These are phyloP conservation scores for Pulveroboletus ravenelii DNA, from an alignment of 768 basidiomycete genomes.

Conservation along the genomic window DNA sequence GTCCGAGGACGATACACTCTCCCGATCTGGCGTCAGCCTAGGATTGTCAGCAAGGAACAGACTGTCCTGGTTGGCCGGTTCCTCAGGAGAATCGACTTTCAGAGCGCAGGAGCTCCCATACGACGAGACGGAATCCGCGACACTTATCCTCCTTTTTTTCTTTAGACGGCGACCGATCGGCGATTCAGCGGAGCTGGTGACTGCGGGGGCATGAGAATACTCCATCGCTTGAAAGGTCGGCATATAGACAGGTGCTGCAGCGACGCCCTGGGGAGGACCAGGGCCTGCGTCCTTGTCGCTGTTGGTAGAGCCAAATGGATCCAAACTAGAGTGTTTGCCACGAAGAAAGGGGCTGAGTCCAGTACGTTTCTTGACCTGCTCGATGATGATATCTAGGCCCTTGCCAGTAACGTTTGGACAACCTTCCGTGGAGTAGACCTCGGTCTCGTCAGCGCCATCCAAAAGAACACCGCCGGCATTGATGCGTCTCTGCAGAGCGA, in stretches of 20 bases:
- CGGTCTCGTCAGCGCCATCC: conserved; percentile 22
- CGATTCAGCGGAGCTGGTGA: conserved; percentile 29
- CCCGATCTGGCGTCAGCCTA: conserved; percentile 31
- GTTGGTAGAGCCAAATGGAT: conserved; percentile 42
- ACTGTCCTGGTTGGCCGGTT: conserved; percentile 14
- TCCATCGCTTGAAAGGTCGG: conserved; percentile 39
- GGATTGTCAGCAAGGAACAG: conserved; percentile 26
- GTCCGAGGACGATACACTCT: conserved; percentile 31
- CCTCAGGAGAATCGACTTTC: conserved; percentile 24
- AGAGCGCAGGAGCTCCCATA: conserved; percentile 28
- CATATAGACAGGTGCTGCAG: conserved; percentile 35
- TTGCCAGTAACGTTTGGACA: conserved; percentile 43
- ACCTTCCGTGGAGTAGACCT: conserved; percentile 27
- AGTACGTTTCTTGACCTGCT: conserved; percentile 45
- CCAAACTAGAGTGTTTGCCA: conserved; percentile 47
- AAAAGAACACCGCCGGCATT: conserved; percentile 30
- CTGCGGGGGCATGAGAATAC: conserved; percentile 32
- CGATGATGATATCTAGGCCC: conserved; percentile 45
- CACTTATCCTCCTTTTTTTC: conserved; percentile 35
- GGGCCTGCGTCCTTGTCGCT: conserved; percentile 33
- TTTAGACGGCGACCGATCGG: conserved; percentile 26
- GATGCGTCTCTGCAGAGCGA: conserved; percentile 40
- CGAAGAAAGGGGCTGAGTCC: conserved; percentile 46
- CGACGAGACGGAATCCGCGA: conserved; percentile 33
- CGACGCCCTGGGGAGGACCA: conserved; percentile 19